Evolutionary conservation across 2,329 filamentous ascomycete genomes (phyloP), one percentile per base, ranked within the genome.

Genomic region (Fusarium azukiicola): DNA sequence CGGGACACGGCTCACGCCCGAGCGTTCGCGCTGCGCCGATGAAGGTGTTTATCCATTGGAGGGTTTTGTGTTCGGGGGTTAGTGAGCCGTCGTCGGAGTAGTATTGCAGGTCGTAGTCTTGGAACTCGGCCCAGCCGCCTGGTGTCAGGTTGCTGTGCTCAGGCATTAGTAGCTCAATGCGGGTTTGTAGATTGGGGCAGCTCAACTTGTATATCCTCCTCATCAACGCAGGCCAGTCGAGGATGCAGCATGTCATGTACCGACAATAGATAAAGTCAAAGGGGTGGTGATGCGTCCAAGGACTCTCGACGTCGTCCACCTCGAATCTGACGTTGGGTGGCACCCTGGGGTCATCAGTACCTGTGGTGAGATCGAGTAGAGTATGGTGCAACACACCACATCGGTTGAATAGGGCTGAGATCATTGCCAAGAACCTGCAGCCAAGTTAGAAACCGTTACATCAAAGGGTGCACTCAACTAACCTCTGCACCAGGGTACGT

Each of bases 191-290:
- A 8, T 14, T 21, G 19, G 6, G 17, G 52, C 6, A 56, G 50
- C 73, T 49, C 23, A 56, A 77, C 75, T 83, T 77, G 74, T 80
- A 81, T 19, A 81, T 72, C n/a, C 72, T 80, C 23, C 56, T 71
- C 32, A 83, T 79, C 6, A 84, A 70, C 47, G 71, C 78, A 5
- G 77, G 78, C 84, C 84, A 87, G 78, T 88, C 83, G 11, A 79
- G 74, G 63, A 89, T 85, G 38, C 79, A 81, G 11, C 82, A 84
- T 6, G 82, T 69, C 72, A 88, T 79, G 71, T 84, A 85, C 0
- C 87, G 84, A 16, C 82, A 80, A 71, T 88, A 87, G 69, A 88
- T 86, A 67, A 79, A 87, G 74, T 86, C 84, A 52, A 84, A 85
- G 1, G 90, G 80, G n/a, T 72, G 16, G 61, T 79, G 12, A 21